These are phyloP conservation scores for Zalaria obscura DNA, from an alignment of 2,329 filamentous ascomycete species.

Conservation along the genomic window DNA sequence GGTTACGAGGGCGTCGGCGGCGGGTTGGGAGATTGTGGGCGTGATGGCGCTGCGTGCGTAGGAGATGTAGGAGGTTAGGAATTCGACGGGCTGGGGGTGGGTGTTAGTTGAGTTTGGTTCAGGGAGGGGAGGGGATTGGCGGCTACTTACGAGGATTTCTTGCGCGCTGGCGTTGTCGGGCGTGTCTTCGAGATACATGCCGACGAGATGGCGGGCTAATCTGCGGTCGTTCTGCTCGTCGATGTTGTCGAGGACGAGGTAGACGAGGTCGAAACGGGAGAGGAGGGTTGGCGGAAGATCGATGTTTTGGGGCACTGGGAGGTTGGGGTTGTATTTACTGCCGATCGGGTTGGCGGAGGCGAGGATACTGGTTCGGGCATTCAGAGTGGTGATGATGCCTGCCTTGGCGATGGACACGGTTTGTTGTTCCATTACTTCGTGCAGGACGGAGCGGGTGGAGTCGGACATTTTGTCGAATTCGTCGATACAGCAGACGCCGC, in stretches of 20 bases:
- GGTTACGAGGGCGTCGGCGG: constrained; percentile 69
- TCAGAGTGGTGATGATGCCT: constrained; percentile 91
- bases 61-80: constrained; percentile 92
- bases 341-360: constrained; percentile 97
- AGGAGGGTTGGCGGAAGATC: constrained; percentile 89
- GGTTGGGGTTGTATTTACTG: constrained; percentile 90
- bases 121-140: not conserved
- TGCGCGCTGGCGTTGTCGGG: constrained; percentile 68
- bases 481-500: constrained; percentile 75
- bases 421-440: constrained; percentile 83
- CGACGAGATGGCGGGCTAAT: constrained; percentile 80
- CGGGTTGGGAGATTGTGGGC: constrained; percentile 64
- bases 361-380: constrained; percentile 88
- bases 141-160: constrained; percentile 61
- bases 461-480: constrained; percentile 88
- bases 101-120: constrained; percentile 3
- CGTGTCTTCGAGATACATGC: constrained; percentile 91
- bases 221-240: constrained; percentile 83
- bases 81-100: constrained; percentile 70
- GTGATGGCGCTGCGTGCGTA: constrained; percentile 82
- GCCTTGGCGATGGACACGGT: constrained; percentile 81
- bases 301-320: constrained; percentile 95
- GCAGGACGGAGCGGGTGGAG: constrained; percentile 66
- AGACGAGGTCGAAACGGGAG: constrained; percentile 92
- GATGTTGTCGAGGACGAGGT: constrained; percentile 85